These are phyloP conservation scores for Eucalyptus virginea DNA, from an alignment of 345 rosid species.

Conservation along the genomic window DNA sequence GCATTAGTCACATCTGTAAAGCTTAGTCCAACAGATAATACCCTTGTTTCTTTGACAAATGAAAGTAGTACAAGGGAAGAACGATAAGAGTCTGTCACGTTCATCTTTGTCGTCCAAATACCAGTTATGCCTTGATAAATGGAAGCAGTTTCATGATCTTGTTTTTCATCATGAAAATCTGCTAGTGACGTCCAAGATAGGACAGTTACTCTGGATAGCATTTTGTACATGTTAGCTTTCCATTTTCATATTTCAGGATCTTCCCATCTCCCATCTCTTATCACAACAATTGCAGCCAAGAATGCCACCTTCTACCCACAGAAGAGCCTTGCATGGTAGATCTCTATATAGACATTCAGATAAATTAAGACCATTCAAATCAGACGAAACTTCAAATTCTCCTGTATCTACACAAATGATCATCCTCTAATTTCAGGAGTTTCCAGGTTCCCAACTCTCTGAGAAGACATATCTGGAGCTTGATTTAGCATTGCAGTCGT, in stretches of 20 bases:
- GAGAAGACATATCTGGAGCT: neutral
- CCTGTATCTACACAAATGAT: no score
- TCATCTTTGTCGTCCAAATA: constrained; percentile 75
- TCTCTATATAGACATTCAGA: constrained; percentile 15
- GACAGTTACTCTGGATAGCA: constrained; percentile 78
- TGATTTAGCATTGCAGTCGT: neutral
- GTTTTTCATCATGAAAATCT: constrained; percentile 75
- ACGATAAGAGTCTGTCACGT: constrained; percentile 37
- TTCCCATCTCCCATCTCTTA: constrained; percentile 95
- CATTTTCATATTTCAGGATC: constrained; percentile 65
- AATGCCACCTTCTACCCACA: constrained; percentile 85
- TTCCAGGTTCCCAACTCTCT: no score
- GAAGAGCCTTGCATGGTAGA: constrained; percentile 64
- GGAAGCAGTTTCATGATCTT: constrained; percentile 78
- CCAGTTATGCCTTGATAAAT: constrained; percentile 90
- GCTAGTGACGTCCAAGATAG: constrained; percentile 83
- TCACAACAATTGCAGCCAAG: constrained; percentile 69
- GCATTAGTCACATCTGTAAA: constrained; percentile 88
- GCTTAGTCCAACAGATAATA: constrained; percentile 84
- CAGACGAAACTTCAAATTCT: no score
- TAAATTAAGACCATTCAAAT: no score
- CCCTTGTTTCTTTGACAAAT: constrained; percentile 90
- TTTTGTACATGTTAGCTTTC: constrained; percentile 41
- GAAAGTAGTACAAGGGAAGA: constrained; percentile 88
- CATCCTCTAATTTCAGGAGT: no score